Conservation (phyloP, 2,329 filamentous ascomycete genomes). For the Fusarium sp. region DNA sequence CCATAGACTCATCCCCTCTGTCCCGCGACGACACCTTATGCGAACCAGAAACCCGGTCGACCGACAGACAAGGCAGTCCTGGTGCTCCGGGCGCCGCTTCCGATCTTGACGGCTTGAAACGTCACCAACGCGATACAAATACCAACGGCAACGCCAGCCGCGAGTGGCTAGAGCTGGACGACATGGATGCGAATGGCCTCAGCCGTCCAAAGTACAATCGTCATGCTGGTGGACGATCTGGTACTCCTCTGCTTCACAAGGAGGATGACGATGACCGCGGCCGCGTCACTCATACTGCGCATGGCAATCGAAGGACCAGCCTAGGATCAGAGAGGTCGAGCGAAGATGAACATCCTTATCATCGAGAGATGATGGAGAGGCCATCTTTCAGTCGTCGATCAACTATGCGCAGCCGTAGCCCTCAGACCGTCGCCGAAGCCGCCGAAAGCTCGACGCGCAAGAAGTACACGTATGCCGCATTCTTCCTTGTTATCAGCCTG, state of each 20-base stretch:
- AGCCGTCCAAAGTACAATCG: conserved; percentile 60
- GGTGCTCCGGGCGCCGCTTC: conserved; percentile 44
- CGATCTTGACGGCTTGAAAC: conserved; percentile 43
- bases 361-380: conserved; percentile 41
- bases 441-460: conserved; percentile 67
- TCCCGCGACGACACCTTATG: conserved; percentile 46
- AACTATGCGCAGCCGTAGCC: conserved; percentile 82
- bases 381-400: conserved; percentile 60
- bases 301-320: conserved; percentile 31
- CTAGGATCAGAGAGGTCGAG: conserved; percentile 32
- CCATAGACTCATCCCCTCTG: conserved; percentile 26
- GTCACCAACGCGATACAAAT: conserved; percentile 47
- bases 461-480: conserved; percentile 87
- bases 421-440: conserved; percentile 59
- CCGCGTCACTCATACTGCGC: conserved; percentile 29
- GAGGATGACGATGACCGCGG: conserved; percentile 47
- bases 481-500: conserved; percentile 86
- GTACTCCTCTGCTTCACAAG: conserved; percentile 55
- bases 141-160: conserved; percentile 49
- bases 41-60: conserved; percentile 31
- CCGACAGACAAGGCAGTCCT: conserved; percentile 42
- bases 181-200: conserved; percentile 55
- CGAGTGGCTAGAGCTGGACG: conserved; percentile 42
- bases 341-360: conserved; percentile 43
- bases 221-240: conserved; percentile 59